Conservation (phyloP, 768 basidiomycete genomes). For the Leccinellum rugosiceps region DNA sequence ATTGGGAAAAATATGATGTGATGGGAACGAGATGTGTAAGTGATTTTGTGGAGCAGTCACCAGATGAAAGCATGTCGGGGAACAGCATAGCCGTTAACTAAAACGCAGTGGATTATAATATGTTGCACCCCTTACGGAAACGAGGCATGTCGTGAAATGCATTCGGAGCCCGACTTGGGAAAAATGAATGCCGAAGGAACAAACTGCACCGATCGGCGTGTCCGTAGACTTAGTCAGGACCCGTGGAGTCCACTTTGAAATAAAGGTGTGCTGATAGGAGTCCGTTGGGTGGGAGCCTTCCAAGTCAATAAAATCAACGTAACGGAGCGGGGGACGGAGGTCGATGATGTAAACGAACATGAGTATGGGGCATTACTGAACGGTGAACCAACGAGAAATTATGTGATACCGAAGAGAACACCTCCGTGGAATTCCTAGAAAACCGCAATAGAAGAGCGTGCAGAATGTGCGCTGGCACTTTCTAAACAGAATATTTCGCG, state of each 20-base stretch:
- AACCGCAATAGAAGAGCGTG: constrained; percentile 22
- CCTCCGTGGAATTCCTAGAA: constrained; percentile 10
- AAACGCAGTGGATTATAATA: constrained; percentile 7
- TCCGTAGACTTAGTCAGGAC: constrained; percentile 23
- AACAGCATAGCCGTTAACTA: constrained; percentile 7
- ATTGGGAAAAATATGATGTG: constrained; percentile 2
- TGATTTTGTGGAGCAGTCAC: constrained; percentile 18
- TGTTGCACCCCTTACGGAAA: constrained; percentile 14
- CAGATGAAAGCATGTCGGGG: constrained; percentile 6
- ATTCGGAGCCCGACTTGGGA: constrained; percentile 14
- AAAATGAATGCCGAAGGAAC: constrained; percentile 12
- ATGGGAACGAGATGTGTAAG: constrained; percentile 8
- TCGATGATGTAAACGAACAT: constrained; percentile 28
- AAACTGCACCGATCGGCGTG: constrained; percentile 6
- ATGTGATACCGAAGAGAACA: constrained; percentile 15
- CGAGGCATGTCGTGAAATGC: constrained; percentile 19
- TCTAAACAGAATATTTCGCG: constrained; percentile 21
- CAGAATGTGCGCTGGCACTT: constrained; percentile 12
- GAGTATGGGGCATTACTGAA: constrained; percentile 12
- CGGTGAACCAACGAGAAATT: constrained; percentile 5
- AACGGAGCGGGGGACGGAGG: constrained; percentile 1
- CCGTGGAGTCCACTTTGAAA: constrained; percentile 10
- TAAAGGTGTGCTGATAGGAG: constrained; percentile 7
- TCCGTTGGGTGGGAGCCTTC: not conserved
- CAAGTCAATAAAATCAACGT: not conserved